Evolutionary conservation across 2,329 filamentous ascomycete genomes (phyloP).

Genomic region (Trichoderma semiorbis): DNA sequence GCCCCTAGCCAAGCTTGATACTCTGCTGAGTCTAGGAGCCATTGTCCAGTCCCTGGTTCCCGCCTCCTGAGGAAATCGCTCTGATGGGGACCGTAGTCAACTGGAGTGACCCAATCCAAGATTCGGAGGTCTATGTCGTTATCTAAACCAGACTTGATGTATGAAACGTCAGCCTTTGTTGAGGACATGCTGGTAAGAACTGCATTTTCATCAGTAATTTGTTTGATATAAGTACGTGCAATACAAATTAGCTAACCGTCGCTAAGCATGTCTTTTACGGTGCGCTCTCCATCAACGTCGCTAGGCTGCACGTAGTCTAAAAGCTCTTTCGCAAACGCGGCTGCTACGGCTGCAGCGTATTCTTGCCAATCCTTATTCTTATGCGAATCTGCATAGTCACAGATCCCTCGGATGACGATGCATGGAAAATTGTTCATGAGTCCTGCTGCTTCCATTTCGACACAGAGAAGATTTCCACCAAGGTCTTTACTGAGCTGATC

Average conservation of each 20-base stretch:
- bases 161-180: no score
- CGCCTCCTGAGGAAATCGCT: slow-evolving; percentile 34
- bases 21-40: slow-evolving; percentile 41
- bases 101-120: slow-evolving; percentile 38
- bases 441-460: not conserved
- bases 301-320: not conserved
- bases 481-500: not conserved
- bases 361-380: not conserved
- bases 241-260: not conserved
- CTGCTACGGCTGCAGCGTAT: not conserved
- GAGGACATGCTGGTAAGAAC: not conserved
- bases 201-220: not conserved
- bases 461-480: not conserved
- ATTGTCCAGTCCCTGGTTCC: slow-evolving; percentile 41
- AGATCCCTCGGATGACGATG: slow-evolving; percentile 3
- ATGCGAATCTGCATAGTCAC: slow-evolving; percentile 13
- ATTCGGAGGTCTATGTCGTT: slow-evolving; percentile 18
- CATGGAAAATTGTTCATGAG: not conserved
- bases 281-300: not conserved
- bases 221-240: not conserved
- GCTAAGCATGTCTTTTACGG: not conserved
- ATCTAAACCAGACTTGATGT: not conserved
- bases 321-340: slow-evolving; percentile 10
- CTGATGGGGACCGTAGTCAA: slow-evolving; percentile 39
- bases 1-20: slow-evolving; percentile 33